Percentiles rank a stretch among this genome's conserved stretches.
Evolutionary conservation across 371 early-diverging fungal genomes (phyloP).

Genomic region (Rhizopus delemar): DNA sequence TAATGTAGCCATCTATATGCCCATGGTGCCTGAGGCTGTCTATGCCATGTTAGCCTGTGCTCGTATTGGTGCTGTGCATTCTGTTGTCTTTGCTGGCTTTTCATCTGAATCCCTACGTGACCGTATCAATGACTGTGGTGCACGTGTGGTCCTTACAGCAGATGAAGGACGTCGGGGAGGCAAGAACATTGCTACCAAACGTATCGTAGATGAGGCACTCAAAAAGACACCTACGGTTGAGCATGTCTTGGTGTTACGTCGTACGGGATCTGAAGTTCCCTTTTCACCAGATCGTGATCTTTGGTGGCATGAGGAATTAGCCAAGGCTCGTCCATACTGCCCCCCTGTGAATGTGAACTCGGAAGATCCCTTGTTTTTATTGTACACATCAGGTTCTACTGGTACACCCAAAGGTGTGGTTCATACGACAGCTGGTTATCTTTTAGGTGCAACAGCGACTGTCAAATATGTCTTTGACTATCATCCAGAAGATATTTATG

Average conservation of each 20-base stretch:
- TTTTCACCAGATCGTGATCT: slow-evolving; percentile 75
- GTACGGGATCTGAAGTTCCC: slow-evolving; percentile 75
- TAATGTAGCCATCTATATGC: slow-evolving; percentile 94
- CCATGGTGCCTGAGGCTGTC: slow-evolving; percentile 96
- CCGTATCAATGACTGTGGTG: slow-evolving; percentile 78
- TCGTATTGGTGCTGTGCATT: slow-evolving; percentile 87
- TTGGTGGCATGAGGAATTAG: slow-evolving; percentile 86
- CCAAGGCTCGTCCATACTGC: slow-evolving; percentile 76
- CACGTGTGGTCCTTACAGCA: slow-evolving; percentile 77
- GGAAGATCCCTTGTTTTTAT: slow-evolving; percentile 94
- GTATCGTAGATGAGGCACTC: slow-evolving; percentile 88
- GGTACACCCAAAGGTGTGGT: slow-evolving; percentile 95
- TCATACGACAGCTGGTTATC: slow-evolving; percentile 94
- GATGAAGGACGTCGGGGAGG: slow-evolving; percentile 90
- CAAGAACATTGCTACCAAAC: slow-evolving; percentile 86
- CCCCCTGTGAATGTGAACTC: slow-evolving; percentile 78
- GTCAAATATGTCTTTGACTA: slow-evolving; percentile 91
- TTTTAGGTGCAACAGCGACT: slow-evolving; percentile 86
- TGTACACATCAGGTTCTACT: slow-evolving; percentile 95
- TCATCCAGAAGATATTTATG: slow-evolving; percentile 80
- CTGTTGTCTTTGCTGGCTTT: slow-evolving; percentile 94
- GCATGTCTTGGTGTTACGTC: slow-evolving; percentile 83
- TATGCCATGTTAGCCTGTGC: slow-evolving; percentile 93
- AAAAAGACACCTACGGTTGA: slow-evolving; percentile 70
- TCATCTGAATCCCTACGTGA: slow-evolving; percentile 84